Evolutionary conservation across 2,329 filamentous ascomycete genomes (phyloP), one percentile per base, ranked within the genome.

Genomic region (Cladorrhinum sp.): DNA sequence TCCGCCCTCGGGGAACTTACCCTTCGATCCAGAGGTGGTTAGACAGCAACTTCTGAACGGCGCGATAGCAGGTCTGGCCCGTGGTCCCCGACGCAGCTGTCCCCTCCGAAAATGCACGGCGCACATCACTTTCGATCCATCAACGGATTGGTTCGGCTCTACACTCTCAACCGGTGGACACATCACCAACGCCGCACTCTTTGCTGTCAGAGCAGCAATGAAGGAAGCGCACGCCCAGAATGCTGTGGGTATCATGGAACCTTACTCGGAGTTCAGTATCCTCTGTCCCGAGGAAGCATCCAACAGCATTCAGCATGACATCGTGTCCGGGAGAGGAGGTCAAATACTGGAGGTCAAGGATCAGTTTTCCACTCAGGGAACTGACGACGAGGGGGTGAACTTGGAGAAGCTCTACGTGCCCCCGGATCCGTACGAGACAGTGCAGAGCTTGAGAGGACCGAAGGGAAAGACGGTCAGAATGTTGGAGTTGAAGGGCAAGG

Each of bases 211-310:
- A 61, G 79, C 82, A 8, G 88, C 88, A 0, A 81, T 98, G 1
- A 83, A 84, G 55, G 80, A 85, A 18, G 85, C 87, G 0, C 80
- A 85, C 58, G 76, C 81, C 9, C 74, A 76, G 25, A 71, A 77
- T 2, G 77, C 79, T 2, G 83, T 92, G 1, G 82, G 83, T 1
- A 79, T 99, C 41, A 89, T 98, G 77, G 95, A 99, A 71, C 95
- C 95, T 1, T 90, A 99, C 58, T 97, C 98, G 92, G 87, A 88
- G 62, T 91, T 91, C 4, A 86, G 88, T 56, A 96, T 99, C 70
- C 87, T 85, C 66, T 92, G 95, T 54, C 91, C 95, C 55, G 93
- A 97, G 74, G 81, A 83, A 5, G 87, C 85, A 6, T 87, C 96
- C 1, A 92, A 93, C 3, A 84, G 84, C 3, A 90, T 99, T 9